Evolutionary conservation across 108 stramenopile species (phyloP), one percentile per base, ranked within the genome.

Genomic region (Skeletonema potamos): DNA sequence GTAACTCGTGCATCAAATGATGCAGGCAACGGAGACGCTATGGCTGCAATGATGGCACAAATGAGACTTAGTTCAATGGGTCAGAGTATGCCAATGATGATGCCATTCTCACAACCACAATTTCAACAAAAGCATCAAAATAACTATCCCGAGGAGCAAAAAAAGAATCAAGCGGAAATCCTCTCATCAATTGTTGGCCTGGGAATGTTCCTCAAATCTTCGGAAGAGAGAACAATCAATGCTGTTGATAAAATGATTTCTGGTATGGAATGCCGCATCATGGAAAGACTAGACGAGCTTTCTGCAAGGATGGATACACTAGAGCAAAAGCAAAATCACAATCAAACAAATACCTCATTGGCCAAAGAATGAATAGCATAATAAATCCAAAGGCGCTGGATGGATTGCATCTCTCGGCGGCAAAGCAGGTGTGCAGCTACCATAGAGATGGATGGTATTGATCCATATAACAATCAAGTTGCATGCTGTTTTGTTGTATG

Each of bases 191-290:
- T 78, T 34, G 70, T 65, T 33, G 77, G 77, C 29, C 57, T 78
- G 32, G 77, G 77, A 51, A 59, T 78, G 29, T 78, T 78, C 48
- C 59, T 78, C 18, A 78, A 71, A 43, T 71, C 69, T 27, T 78
- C 70, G 1, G 77, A 78, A 59, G 77, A 78, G 26, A 55, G 69
- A 66, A 67, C 58, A 26, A 60, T 29, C 27, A 65, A 59, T 10
- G 46, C 61, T 46, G 13, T 79, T 10, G 70, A 79, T 39, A 34
- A 34, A 12, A 66, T 61, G 58, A 37, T 79, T 0, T 24, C 29
- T 26, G 48, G 55, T 24, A 72, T 79, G 71, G 78, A 79, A 62
- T 32, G 30, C 37, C 70, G 70, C 27, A 72, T 79, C 10, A 37
- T 41, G 48, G 27, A 62, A 30, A 62, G 70, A 43, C 33, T 79